phyloP scores from a whole-genome alignment of 2,329 filamentous ascomycete genomes.

The Clonostachys chloroleuca region DNA sequence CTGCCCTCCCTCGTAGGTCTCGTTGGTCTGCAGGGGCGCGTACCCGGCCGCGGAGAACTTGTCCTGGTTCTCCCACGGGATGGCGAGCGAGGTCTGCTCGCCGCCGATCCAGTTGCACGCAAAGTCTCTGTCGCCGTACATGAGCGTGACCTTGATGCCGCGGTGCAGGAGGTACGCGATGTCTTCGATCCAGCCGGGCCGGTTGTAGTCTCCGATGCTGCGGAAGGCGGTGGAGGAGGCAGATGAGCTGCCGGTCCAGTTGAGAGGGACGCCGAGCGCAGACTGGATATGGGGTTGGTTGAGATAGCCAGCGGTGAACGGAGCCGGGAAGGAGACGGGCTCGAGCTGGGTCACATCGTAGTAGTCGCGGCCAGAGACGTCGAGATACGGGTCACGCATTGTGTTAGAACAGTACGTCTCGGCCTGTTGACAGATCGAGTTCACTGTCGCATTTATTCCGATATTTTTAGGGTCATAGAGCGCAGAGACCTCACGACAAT shows the following conservation, averaged over 20 bases:
- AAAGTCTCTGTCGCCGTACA: slow-evolving; percentile 63
- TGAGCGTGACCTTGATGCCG: slow-evolving; percentile 60
- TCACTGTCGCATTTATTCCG: slow-evolving; percentile 4
- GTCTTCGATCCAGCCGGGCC: slow-evolving; percentile 14
- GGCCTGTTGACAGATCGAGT: slow-evolving; percentile 8
- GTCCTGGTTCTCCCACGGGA: slow-evolving; percentile 32
- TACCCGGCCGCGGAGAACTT: slow-evolving; percentile 54
- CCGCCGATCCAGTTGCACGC: slow-evolving; percentile 71
- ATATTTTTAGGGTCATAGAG: slow-evolving; percentile 10
- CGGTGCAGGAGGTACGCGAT: slow-evolving; percentile 54
- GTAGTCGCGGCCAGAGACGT: slow-evolving; percentile 6
- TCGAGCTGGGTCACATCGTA: slow-evolving; percentile 12
- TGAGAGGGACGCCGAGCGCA: slow-evolving; percentile 4
- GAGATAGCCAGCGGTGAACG: slow-evolving; percentile 7
- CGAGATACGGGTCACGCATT: slow-evolving; percentile 8
- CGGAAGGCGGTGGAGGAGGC: slow-evolving; percentile 5
- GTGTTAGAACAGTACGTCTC: slow-evolving; percentile 4
- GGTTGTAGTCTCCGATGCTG: slow-evolving; percentile 11
- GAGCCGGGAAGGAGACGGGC: slow-evolving; percentile 8
- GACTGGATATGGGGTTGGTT: slow-evolving; percentile 6
- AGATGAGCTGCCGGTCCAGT: slow-evolving; percentile 5
- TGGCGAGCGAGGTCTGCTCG: slow-evolving; percentile 37
- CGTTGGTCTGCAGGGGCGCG: slow-evolving; percentile 54
- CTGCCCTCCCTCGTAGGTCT: slow-evolving; percentile 54
- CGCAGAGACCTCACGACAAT: slow-evolving; percentile 8